Percentiles rank a stretch among this genome's conserved stretches.
Conservation (phyloP, 768 basidiomycete species). For the Agaricus subrufescens region DNA sequence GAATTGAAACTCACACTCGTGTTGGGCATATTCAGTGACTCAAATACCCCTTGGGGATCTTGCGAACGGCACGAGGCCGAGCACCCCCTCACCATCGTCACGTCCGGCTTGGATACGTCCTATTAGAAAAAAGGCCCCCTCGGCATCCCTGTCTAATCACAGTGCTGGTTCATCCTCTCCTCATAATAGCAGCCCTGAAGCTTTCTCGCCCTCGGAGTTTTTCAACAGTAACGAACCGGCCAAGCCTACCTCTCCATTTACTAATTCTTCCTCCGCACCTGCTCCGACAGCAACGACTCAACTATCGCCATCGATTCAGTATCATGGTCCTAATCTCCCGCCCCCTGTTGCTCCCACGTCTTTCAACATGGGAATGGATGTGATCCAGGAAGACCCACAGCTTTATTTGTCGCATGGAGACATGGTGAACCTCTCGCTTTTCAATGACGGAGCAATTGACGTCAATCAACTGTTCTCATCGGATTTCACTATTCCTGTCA, state of each 20-base stretch:
- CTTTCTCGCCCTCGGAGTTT: conserved; percentile 62
- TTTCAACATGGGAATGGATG: conserved; percentile 37
- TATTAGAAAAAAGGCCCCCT: conserved; percentile 70
- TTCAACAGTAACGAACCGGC: conserved; percentile 41
- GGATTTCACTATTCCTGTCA: conserved; percentile 20
- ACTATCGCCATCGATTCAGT: conserved; percentile 5
- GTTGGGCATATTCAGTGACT: conserved; percentile 45
- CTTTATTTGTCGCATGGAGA: conserved; percentile 57
- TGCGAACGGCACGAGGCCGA: conserved; percentile 39
- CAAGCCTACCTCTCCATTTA: conserved; percentile 23
- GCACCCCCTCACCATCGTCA: conserved; percentile 31
- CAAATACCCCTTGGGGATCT: conserved; percentile 73
- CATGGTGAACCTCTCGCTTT: conserved; percentile 48
- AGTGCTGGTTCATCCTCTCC: conserved; percentile 38
- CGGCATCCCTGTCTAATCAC: conserved; percentile 37
- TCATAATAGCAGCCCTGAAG: conserved; percentile 57
- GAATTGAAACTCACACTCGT: neutral
- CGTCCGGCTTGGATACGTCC: conserved; percentile 89
- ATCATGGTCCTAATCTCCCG: conserved; percentile 12
- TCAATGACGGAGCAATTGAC: conserved; percentile 45
- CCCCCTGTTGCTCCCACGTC: conserved; percentile 16
- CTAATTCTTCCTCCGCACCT: conserved; percentile 17
- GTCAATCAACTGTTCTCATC: conserved; percentile 24
- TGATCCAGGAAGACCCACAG: conserved; percentile 40
- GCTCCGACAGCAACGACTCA: conserved; percentile 11